Percentiles rank a stretch among this genome's conserved stretches.
Evolutionary conservation across 2,329 filamentous ascomycete genomes (phyloP).

Genomic region (Fusarium burgessii): DNA sequence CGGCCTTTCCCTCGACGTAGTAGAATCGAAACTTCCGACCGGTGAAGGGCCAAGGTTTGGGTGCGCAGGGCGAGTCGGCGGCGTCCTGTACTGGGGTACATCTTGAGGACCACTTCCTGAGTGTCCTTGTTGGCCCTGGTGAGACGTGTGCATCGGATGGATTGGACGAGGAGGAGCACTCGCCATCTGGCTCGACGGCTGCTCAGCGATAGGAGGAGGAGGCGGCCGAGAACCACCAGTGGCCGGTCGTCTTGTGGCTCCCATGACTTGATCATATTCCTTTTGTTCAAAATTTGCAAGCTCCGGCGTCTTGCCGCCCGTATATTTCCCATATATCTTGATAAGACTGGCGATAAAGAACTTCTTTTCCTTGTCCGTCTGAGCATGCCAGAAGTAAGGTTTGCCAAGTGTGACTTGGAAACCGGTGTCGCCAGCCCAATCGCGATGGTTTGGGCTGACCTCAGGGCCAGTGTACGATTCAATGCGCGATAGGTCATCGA

Average conservation of each 20-base stretch:
- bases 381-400: slow-evolving; percentile 96
- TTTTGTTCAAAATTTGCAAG: slow-evolving; percentile 84
- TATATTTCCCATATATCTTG: slow-evolving; percentile 98
- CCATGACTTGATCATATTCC: slow-evolving; percentile 81
- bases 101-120: slow-evolving; percentile 41
- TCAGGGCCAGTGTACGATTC: slow-evolving; percentile 80
- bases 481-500: slow-evolving; percentile 87
- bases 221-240: slow-evolving; percentile 39
- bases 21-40: slow-evolving; percentile 64
- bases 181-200: slow-evolving; percentile 28
- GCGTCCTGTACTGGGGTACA: slow-evolving; percentile 45
- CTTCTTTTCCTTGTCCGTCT: slow-evolving; percentile 95
- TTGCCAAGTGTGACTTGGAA: slow-evolving; percentile 92
- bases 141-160: slow-evolving; percentile 28
- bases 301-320: slow-evolving; percentile 82
- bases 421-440: slow-evolving; percentile 86
- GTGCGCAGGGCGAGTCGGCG: slow-evolving; percentile 51
- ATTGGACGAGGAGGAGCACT: slow-evolving; percentile 36
- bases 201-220: slow-evolving; percentile 47
- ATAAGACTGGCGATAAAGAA: slow-evolving; percentile 97
- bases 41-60: slow-evolving; percentile 61
- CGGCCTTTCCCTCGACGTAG: slow-evolving; percentile 54
- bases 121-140: slow-evolving; percentile 30
- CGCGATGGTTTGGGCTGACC: slow-evolving; percentile 69
- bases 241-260: slow-evolving; percentile 61